Evolutionary conservation across 768 basidiomycete genomes (phyloP), one percentile per base, ranked within the genome.

Genomic region (Rhizopogon rudus): DNA sequence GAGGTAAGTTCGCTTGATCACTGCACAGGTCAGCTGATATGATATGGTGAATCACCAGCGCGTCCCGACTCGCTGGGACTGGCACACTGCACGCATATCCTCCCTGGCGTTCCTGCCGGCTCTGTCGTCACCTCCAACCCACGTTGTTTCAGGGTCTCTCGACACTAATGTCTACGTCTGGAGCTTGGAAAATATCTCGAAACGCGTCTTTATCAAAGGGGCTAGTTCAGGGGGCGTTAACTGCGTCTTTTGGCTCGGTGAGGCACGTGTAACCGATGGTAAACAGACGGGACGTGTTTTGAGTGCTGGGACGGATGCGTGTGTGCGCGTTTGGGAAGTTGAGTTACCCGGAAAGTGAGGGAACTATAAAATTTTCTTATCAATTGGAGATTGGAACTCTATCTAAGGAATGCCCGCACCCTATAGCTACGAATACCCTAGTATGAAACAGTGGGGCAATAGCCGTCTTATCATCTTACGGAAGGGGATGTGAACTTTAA

Each of bases 151-250:
- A 4, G 93, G 88, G 10, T 91, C 93, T 17, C 78, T 96, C n/a
- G 96, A 98, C 67, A 95, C 94, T 31, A 83, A 93, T 60, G 83
- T 96, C 5, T 97, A 93, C 64, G 73, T 98, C 25, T 98, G 91
- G 84, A 85, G 86, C 59, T 83, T 92, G 31, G 73, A 73, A 43
- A 72, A 82, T 68, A 61, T 60, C 22, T 28, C 56, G n/a, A 84
- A 80, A 69, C 90, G 88, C 60, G 82, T 93, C 37, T 79, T 85
- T 28, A 85, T 98, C 67, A 87, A 86, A 77, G 93, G 93, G 57
- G 93, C 91, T 1, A 84, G 84, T 39, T 84, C 91, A 5, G 91
- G 93, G 12, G 94, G 95, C 8, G 87, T 93, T 2, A 86, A 85
- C 57, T 79, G 80, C 17, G 92, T 94, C 6, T 74, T 84, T 44